phyloP scores from a whole-genome alignment of 768 basidiomycete species.

The Russula lepida region DNA sequence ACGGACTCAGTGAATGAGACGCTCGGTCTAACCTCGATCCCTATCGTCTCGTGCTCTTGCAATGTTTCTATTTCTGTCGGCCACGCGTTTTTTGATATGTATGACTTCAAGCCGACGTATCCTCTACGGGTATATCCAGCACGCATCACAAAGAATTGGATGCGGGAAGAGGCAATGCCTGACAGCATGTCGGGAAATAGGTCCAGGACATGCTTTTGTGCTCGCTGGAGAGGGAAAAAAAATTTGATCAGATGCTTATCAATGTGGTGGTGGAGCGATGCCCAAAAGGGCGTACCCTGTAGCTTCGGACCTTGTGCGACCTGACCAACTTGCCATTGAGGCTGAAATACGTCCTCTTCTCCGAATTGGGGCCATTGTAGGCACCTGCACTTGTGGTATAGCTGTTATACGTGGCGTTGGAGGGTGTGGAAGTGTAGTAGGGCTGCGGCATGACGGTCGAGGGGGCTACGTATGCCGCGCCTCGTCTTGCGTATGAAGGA shows the following conservation, averaged over 20 bases:
- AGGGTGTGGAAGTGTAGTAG: background rate
- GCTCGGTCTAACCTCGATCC: slow-evolving; percentile 8
- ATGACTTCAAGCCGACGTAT: slow-evolving; percentile 5
- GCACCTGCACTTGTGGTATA: too few relatives aligned
- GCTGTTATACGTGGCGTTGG: background rate
- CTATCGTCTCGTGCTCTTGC: slow-evolving; percentile 3
- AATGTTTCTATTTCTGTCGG: background rate
- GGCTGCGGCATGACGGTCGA: background rate
- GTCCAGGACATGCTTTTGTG: slow-evolving; percentile 7
- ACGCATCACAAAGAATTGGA: slow-evolving; percentile 16
- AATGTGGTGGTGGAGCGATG: background rate
- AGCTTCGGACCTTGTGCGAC: slow-evolving; percentile 2
- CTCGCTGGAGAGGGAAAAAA: background rate
- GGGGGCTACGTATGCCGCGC: background rate
- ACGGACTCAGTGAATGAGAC: slow-evolving; percentile 8
- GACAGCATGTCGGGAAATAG: slow-evolving; percentile 5
- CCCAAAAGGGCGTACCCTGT: slow-evolving; percentile 6
- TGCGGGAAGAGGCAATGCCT: slow-evolving; percentile 13
- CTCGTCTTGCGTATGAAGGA: background rate
- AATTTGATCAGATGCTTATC: background rate
- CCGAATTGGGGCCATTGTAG: background rate
- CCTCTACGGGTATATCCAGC: background rate
- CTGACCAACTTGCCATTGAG: slow-evolving; percentile 9
- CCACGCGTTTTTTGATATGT: slow-evolving; percentile 10
- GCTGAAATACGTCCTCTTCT: slow-evolving; percentile 10